phyloP scores from a whole-genome alignment of 1,284 basidiomycete genomes.

The Coniferiporia weirii region DNA sequence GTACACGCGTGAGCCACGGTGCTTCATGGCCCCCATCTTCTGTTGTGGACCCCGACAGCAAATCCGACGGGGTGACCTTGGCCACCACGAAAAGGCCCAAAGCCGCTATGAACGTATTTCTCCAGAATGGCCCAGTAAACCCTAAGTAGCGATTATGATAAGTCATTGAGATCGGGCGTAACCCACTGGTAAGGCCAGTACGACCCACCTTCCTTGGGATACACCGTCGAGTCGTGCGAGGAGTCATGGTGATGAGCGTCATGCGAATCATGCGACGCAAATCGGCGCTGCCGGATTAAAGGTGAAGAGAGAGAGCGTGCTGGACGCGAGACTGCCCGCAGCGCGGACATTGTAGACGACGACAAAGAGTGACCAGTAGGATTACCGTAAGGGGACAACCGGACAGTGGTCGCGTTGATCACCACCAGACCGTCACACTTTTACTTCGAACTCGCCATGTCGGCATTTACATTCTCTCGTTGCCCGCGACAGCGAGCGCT shows the following conservation, averaged over 20 bases:
- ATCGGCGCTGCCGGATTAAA: conserved; percentile 7
- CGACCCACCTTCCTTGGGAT: conserved; percentile 16
- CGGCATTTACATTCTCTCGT: background rate
- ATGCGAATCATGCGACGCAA: conserved; percentile 11
- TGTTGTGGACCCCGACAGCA: conserved; percentile 3
- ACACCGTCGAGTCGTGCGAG: conserved; percentile 13
- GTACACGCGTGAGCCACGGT: conserved; percentile 57
- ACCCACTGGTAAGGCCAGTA: background rate
- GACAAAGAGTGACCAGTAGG: conserved; percentile 1
- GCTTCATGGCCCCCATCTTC: conserved; percentile 39
- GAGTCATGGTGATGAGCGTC: conserved; percentile 12
- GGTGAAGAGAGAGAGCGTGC: conserved; percentile 6
- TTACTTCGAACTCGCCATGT: background rate
- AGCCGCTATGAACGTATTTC: conserved; percentile 46
- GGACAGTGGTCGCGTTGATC: conserved; percentile 5
- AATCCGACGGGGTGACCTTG: conserved; percentile 54
- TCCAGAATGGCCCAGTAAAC: conserved; percentile 60
- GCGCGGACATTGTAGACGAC: conserved; percentile 12
- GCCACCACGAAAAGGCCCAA: conserved; percentile 48
- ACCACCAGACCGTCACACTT: background rate
- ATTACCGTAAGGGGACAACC: background rate
- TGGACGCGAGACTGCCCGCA: conserved; percentile 13
- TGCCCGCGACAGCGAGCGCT: background rate
- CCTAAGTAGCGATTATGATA: conserved; percentile 28
- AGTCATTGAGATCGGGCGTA: background rate